Percentiles rank a stretch among this genome's conserved stretches.
Evolutionary conservation across 352 stramenopile species (phyloP).

Genomic region (Phytophthora tubulina): DNA sequence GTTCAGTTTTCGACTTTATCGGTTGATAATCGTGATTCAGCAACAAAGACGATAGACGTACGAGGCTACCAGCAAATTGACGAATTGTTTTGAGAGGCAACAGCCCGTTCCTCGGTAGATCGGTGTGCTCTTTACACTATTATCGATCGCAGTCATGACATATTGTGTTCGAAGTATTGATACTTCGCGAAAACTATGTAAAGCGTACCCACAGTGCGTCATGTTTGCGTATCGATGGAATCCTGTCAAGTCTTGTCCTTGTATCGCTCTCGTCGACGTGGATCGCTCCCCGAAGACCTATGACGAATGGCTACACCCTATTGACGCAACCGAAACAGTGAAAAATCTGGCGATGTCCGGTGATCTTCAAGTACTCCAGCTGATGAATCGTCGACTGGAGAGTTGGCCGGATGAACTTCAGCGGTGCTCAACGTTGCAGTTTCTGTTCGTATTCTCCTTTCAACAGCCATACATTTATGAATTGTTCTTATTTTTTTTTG

Average conservation of each 20-base stretch:
- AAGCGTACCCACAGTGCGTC: constrained; percentile 21
- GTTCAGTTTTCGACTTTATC: constrained; percentile 22
- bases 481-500: too few relatives aligned
- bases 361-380: constrained; percentile 27
- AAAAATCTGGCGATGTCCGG: constrained; percentile 30
- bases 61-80: background rate
- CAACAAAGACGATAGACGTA: background rate
- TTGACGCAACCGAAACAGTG: constrained; percentile 25
- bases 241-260: constrained; percentile 35
- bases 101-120: constrained; percentile 3
- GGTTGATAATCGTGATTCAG: constrained; percentile 23
- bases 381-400: constrained; percentile 36
- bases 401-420: constrained; percentile 36
- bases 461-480: too few relatives aligned
- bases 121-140: too few relatives aligned
- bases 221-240: constrained; percentile 25
- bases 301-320: constrained; percentile 16
- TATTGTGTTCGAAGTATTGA: too few relatives aligned
- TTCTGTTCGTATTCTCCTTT: constrained; percentile 12
- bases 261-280: constrained; percentile 45
- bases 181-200: background rate
- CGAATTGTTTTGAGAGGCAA: background rate
- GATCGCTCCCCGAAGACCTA: constrained; percentile 29
- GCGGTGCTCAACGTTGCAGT: constrained; percentile 22
- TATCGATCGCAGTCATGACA: too few relatives aligned